Conservation (phyloP, 2,329 filamentous ascomycete species). For the Botryotinia calthae region DNA sequence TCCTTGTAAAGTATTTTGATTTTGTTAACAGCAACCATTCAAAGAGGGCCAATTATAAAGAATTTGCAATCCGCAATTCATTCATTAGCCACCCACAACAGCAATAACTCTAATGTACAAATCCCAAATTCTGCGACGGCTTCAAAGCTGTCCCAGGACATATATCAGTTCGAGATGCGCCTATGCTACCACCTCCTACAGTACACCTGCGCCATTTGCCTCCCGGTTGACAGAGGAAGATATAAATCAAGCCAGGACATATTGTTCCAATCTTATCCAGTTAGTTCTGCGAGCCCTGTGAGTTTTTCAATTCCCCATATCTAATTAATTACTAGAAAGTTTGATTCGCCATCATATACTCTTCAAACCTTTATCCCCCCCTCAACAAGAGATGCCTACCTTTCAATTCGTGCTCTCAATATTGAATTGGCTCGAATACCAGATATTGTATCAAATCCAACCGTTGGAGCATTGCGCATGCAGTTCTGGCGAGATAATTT, state of each 20-base stretch:
- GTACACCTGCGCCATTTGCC: conserved; percentile 35
- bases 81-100: not conserved
- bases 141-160: conserved; percentile 25
- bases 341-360: conserved; percentile 85
- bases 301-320: not conserved
- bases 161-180: conserved; percentile 25
- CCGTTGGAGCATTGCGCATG: conserved; percentile 82
- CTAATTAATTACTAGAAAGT: conserved; percentile 57
- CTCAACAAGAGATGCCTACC: conserved; percentile 75
- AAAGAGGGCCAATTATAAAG: not conserved
- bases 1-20: not conserved
- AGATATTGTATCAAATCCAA: conserved; percentile 83
- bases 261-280: conserved; percentile 40
- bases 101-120: conserved; percentile 9
- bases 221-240: conserved; percentile 38
- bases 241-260: conserved; percentile 37
- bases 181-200: conserved; percentile 38
- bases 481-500: conserved; percentile 94
- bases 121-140: conserved; percentile 24
- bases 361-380: conserved; percentile 81
- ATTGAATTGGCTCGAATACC: conserved; percentile 87
- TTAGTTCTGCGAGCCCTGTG: conserved; percentile 25
- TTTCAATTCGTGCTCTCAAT: conserved; percentile 89
- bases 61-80: not conserved
- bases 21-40: not conserved